Evolutionary conservation across 805 yeast species (phyloP).

Genomic region (Wickerhamomyces chambardii): DNA sequence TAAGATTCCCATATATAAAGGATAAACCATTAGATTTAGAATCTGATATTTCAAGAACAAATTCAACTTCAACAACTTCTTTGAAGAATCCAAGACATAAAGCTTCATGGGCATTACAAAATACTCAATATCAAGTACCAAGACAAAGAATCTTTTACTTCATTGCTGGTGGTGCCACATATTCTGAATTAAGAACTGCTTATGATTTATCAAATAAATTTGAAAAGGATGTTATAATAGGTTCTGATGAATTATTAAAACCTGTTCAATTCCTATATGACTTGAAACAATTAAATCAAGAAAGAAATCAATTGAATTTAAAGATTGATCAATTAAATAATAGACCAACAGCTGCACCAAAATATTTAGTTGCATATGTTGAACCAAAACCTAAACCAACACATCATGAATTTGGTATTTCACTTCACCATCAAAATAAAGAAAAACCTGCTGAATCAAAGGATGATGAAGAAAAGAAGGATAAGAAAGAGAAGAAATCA

Average conservation of each 20-base stretch:
- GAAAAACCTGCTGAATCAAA: background rate
- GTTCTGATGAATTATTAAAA: conserved; percentile 66
- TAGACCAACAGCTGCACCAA: conserved; percentile 32
- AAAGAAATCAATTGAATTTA: conserved; percentile 33
- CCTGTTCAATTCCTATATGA: conserved; percentile 34
- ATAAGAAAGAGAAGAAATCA: conserved; percentile 34
- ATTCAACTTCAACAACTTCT: conserved; percentile 33
- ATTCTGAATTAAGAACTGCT: conserved; percentile 69
- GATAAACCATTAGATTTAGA: conserved; percentile 56
- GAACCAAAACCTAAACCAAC: conserved; percentile 3
- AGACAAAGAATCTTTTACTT: conserved; percentile 72
- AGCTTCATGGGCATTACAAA: conserved; percentile 66
- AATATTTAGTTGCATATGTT: conserved; percentile 23
- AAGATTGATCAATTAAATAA: conserved; percentile 22
- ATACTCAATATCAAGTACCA: conserved; percentile 22
- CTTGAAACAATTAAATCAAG: conserved; percentile 24
- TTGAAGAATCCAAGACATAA: conserved; percentile 63
- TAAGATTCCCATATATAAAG: conserved; percentile 62
- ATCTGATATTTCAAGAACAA: conserved; percentile 19
- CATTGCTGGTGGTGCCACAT: conserved; percentile 85
- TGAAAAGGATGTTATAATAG: conserved; percentile 71
- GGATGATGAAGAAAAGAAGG: conserved; percentile 4
- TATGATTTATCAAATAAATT: conserved; percentile 56
- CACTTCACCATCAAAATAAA: conserved; percentile 3
- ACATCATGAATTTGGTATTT: background rate